Base-by-base conservation (phyloP, 257 asterid species). In the Sherardia arvensis region DNA sequence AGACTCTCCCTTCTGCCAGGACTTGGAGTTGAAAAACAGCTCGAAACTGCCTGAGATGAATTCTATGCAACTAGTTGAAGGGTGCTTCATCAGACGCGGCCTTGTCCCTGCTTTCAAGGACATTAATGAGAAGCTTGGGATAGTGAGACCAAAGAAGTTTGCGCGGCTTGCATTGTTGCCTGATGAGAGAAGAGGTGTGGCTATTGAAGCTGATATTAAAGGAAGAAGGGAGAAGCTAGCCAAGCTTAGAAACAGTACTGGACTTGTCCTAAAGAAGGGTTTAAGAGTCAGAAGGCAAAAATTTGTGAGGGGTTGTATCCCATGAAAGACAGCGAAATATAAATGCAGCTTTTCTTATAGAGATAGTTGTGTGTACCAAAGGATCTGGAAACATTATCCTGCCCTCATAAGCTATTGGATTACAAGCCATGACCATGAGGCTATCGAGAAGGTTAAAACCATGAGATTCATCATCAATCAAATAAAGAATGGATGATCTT, bases 1-100 rank as follows among this genome's bases (percentile, higher is more conserved):
- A 73, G 99, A 92, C 67, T 92, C 97, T 55, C 88, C 97, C 1
- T 92, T 84, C 66, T 92, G 99, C 84, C 62, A 80, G 66, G 99
- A 92, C 71, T 95, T 92, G 15, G 97, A 89, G 87, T 74, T 89
- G 78, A 92, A 76, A 77, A 86, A 92, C 62, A 87, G 74, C 72
- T 82, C 86, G 23, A 63, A 74, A 27, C 77, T 79, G 21, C 91
- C 95, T 0, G 82, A 81, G 79, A 69, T 70, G 15, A 92, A 92
- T 66, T 92, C 99, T 22, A 85, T 92, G 95, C 89, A 84, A 78
- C 87, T 92, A 7, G 59, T 85, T n/a, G 87, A 84, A 45, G 97
- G 97, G 27, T 92, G 99, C 82, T 92, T 59, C 59, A 80, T 92
- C 43, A 83, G 99, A 74, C 85, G 86, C 47, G 96, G 96, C 64